phyloP scores from a whole-genome alignment of 108 stramenopile species.

The Phaeodactylum tricornutum region DNA sequence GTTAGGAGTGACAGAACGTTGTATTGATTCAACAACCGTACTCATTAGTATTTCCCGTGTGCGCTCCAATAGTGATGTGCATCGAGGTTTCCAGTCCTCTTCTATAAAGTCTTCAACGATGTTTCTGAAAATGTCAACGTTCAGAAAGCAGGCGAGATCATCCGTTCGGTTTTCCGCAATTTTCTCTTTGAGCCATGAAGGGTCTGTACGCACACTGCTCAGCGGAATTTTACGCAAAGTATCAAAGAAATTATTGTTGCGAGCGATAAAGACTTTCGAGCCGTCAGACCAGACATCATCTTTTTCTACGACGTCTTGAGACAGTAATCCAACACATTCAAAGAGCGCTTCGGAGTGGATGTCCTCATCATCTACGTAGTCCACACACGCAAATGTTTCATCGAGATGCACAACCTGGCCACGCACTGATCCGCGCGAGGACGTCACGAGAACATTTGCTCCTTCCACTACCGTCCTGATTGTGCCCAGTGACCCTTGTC shows the following conservation, averaged over 20 bases:
- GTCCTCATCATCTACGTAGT: slow-evolving; percentile 22
- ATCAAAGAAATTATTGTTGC: slow-evolving; percentile 28
- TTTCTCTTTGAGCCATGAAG: slow-evolving; percentile 43
- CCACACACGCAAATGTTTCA: slow-evolving; percentile 25
- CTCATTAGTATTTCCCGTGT: slow-evolving; percentile 11
- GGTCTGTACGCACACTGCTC: slow-evolving; percentile 35
- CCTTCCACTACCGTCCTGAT: slow-evolving; percentile 27
- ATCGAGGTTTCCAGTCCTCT: slow-evolving; percentile 48
- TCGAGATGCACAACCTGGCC: slow-evolving; percentile 37
- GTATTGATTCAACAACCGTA: slow-evolving; percentile 4
- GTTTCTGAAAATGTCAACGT: slow-evolving; percentile 49
- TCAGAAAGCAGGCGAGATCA: slow-evolving; percentile 56
- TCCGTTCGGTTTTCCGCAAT: slow-evolving; percentile 46
- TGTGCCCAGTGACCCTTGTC: slow-evolving; percentile 22
- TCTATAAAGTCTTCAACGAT: slow-evolving; percentile 54
- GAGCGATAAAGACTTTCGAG: slow-evolving; percentile 37
- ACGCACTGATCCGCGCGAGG: slow-evolving; percentile 15
- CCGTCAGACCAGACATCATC: slow-evolving; percentile 49
- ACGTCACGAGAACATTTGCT: slow-evolving; percentile 23
- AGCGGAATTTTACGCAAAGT: slow-evolving; percentile 31
- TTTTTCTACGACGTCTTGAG: slow-evolving; percentile 18
- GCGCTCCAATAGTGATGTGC: slow-evolving; percentile 22
- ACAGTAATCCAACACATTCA: slow-evolving; percentile 20
- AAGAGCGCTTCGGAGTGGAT: slow-evolving; percentile 25
- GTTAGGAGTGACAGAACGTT: neutral